phyloP scores from a whole-genome alignment of 2,329 filamentous ascomycete genomes.

The Pseudopyricularia cyperi region DNA sequence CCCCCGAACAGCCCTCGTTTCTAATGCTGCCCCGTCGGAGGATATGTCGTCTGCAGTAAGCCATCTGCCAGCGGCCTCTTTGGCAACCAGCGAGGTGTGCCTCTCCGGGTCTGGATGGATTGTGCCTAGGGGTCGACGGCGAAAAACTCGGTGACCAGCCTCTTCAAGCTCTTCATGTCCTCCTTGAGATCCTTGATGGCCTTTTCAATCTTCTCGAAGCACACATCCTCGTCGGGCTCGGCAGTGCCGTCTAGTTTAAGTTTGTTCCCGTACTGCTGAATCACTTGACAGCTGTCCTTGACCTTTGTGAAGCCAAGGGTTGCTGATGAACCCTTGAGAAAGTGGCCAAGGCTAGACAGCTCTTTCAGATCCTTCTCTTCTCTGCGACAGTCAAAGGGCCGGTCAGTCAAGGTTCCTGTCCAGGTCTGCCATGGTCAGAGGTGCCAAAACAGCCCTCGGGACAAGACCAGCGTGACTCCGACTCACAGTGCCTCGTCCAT shows the following conservation, averaged over 20 bases:
- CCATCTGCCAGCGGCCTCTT: background rate
- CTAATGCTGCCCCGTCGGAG: background rate
- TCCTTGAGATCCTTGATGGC: constrained; percentile 59
- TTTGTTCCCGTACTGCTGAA: constrained; percentile 78
- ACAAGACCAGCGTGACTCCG: background rate
- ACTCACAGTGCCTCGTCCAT: constrained; percentile 79
- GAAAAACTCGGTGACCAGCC: constrained; percentile 59
- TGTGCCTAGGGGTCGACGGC: constrained; percentile 6
- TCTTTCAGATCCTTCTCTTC: constrained; percentile 53
- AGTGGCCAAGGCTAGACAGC: constrained; percentile 80
- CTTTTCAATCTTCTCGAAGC: constrained; percentile 55
- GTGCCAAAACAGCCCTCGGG: background rate
- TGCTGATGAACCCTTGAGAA: constrained; percentile 92
- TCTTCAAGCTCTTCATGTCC: constrained; percentile 65
- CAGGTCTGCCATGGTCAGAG: constrained; percentile 1
- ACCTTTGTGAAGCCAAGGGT: constrained; percentile 86
- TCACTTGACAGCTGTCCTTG: constrained; percentile 88
- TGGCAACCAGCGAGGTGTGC: background rate
- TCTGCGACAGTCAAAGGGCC: constrained; percentile 28
- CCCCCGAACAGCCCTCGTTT: background rate
- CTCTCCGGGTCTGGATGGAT: background rate
- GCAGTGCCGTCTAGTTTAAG: constrained; percentile 65
- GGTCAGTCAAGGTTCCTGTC: constrained; percentile 6
- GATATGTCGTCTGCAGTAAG: background rate
- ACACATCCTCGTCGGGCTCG: constrained; percentile 53